Evolutionary conservation across 805 yeast genomes (phyloP).

Genomic region (Kregervanrija delftensis): DNA sequence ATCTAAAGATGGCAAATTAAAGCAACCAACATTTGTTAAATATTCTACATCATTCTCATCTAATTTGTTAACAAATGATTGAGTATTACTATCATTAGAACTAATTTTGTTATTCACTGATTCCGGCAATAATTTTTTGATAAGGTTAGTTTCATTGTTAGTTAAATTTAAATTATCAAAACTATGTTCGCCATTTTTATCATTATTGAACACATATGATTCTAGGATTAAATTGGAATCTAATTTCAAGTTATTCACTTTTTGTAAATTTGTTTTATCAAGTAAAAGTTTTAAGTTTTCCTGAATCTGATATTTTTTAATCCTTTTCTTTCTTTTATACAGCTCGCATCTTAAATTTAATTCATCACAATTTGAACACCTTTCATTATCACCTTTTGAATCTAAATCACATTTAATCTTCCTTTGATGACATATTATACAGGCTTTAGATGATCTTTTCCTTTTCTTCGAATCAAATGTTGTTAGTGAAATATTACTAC

Average conservation of each 20-base stretch:
- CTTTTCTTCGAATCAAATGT: slow-evolving; percentile 23
- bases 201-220: too few relatives aligned
- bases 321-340: slow-evolving; percentile 36
- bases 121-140: slow-evolving; percentile 17
- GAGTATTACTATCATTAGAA: slow-evolving; percentile 3
- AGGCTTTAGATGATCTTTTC: slow-evolving; percentile 60
- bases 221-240: slow-evolving; percentile 1
- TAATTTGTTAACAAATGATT: slow-evolving; percentile 3
- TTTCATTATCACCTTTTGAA: slow-evolving; percentile 30
- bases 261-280: slow-evolving; percentile 3
- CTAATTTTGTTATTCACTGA: slow-evolving; percentile 11
- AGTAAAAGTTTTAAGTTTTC: slow-evolving; percentile 4
- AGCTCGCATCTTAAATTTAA: slow-evolving; percentile 64
- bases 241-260: slow-evolving; percentile 9
- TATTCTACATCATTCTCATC: slow-evolving; percentile 49
- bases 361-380: slow-evolving; percentile 61
- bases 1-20: slow-evolving; percentile 54
- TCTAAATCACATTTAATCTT: slow-evolving; percentile 74
- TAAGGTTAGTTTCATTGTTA: too few relatives aligned
- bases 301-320: slow-evolving; percentile 10
- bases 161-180: too few relatives aligned
- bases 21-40: slow-evolving; percentile 59
- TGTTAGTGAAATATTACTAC: neutral
- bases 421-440: slow-evolving; percentile 64
- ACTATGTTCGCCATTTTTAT: too few relatives aligned